These are phyloP conservation scores for Celoporthe dispersa DNA, from an alignment of 2,329 filamentous ascomycete species.

Conservation along the genomic window DNA sequence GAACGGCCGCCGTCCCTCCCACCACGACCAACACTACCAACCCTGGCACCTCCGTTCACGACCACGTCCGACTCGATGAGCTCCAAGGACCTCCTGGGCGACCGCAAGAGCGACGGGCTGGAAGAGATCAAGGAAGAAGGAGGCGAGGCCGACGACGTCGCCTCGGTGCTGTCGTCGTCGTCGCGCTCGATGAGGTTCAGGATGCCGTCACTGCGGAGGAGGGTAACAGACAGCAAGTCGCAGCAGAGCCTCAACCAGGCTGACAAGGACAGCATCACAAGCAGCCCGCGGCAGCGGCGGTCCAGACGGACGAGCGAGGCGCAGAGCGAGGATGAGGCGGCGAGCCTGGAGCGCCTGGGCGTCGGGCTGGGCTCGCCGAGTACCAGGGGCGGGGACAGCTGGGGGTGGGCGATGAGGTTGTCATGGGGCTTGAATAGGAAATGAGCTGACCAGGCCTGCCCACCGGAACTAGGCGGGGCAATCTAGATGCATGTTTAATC, in stretches of 20 bases:
- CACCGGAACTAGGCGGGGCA: background rate
- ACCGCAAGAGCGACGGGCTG: slow-evolving; percentile 30
- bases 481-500: background rate
- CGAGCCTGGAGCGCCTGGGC: slow-evolving; percentile 49
- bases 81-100: slow-evolving; percentile 14
- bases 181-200: slow-evolving; percentile 50
- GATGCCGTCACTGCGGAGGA: slow-evolving; percentile 46
- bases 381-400: slow-evolving; percentile 49
- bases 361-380: slow-evolving; percentile 6
- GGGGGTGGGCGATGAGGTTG: slow-evolving; percentile 82
- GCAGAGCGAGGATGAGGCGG: slow-evolving; percentile 48
- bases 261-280: slow-evolving; percentile 12
- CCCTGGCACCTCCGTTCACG: slow-evolving; percentile 15
- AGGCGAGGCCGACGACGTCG: slow-evolving; percentile 43
- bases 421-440: slow-evolving; percentile 76
- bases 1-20: slow-evolving; percentile 29
- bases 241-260: slow-evolving; percentile 23
- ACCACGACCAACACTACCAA: slow-evolving; percentile 23
- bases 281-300: slow-evolving; percentile 31
- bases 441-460: background rate
- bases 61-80: slow-evolving; percentile 20
- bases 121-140: slow-evolving; percentile 28
- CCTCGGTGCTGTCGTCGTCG: slow-evolving; percentile 54
- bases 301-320: slow-evolving; percentile 48
- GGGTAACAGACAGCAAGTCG: slow-evolving; percentile 41